Conservation (phyloP, 306 rosid genomes). For the Biancaea sappan region DNA sequence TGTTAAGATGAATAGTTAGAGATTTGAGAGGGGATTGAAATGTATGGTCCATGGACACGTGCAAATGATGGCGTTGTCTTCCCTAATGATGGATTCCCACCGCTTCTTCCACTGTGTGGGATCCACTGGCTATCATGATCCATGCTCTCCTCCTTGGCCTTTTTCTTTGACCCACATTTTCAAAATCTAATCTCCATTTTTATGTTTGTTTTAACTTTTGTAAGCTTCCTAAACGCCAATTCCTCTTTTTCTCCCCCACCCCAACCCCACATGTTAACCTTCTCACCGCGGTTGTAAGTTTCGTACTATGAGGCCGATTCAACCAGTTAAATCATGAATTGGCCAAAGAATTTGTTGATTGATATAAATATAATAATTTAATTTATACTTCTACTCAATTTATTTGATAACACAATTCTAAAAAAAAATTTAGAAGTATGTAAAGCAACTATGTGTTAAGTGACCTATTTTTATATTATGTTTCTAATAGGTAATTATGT, state of each 20-base stretch:
- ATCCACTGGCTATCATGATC: constrained; percentile 58
- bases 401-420: too few relatives aligned
- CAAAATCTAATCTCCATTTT: constrained; percentile 4
- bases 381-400: too few relatives aligned
- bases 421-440: too few relatives aligned
- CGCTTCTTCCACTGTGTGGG: constrained; percentile 93
- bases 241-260: background rate
- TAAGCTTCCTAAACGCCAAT: constrained; percentile 25
- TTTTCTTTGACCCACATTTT: constrained; percentile 63
- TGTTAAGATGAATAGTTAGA: background rate
- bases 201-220: background rate
- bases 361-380: too few relatives aligned
- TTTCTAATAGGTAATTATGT: too few relatives aligned
- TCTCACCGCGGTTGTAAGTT: too few relatives aligned
- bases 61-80: constrained; percentile 80
- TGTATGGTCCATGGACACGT: constrained; percentile 76
- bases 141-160: constrained; percentile 41
- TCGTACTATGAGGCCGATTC: too few relatives aligned
- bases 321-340: too few relatives aligned
- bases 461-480: too few relatives aligned
- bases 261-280: too few relatives aligned
- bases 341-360: too few relatives aligned
- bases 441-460: too few relatives aligned
- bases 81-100: constrained; percentile 83
- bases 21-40: constrained; percentile 18